Percentiles rank a stretch among this genome's conserved stretches.
Conservation (phyloP, 371 early-diverging fungal genomes). For the Mucor saturninus region DNA sequence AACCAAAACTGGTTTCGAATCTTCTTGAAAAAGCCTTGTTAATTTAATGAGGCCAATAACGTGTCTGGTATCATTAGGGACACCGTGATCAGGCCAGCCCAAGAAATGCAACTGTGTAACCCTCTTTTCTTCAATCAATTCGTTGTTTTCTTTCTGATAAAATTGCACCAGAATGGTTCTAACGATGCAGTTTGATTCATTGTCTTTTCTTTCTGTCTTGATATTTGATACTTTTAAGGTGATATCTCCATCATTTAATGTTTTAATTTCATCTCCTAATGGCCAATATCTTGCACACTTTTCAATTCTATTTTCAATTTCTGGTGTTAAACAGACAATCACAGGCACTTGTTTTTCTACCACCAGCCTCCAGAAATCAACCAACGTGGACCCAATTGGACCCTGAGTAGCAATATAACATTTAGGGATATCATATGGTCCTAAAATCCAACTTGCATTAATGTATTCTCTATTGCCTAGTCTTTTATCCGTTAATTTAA, state of each 20-base stretch:
- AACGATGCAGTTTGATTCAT: conserved; percentile 17
- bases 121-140: conserved; percentile 13
- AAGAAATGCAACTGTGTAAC: conserved; percentile 82
- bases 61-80: conserved; percentile 55
- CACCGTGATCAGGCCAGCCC: conserved; percentile 92
- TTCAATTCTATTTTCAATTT: conserved; percentile 66
- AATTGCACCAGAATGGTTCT: conserved; percentile 16
- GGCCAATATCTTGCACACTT: conserved; percentile 89
- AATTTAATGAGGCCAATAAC: conserved; percentile 51
- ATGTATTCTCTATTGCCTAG: conserved; percentile 68
- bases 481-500: conserved; percentile 33
- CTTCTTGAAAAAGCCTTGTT: conserved; percentile 34
- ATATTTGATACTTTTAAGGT: conserved; percentile 13
- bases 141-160: conserved; percentile 13
- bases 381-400: conserved; percentile 75
- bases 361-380: conserved; percentile 93
- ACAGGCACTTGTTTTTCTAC: conserved; percentile 73
- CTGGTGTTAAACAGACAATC: conserved; percentile 88
- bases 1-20: conserved; percentile 60
- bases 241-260: conserved; percentile 8
- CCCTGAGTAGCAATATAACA: conserved; percentile 93
- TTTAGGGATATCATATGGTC: conserved; percentile 41
- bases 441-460: conserved; percentile 73
- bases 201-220: conserved; percentile 11
- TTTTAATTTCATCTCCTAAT: conserved; percentile 17